phyloP scores from a whole-genome alignment of 768 basidiomycete genomes.

The Hydnomerulius pinastri region DNA sequence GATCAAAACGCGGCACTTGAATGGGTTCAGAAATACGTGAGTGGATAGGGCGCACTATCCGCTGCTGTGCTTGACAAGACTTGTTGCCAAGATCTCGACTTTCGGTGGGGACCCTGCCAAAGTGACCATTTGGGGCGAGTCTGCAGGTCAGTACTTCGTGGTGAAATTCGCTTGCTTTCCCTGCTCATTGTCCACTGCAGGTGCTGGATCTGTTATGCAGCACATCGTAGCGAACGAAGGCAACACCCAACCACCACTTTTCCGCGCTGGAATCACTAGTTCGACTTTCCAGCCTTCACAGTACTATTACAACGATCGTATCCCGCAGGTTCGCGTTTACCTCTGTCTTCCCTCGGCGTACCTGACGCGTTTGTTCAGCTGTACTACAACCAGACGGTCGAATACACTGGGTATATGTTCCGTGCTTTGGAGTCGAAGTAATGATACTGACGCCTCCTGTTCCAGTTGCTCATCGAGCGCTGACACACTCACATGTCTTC shows the following conservation, averaged over 20 bases:
- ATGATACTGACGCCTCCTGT: no score
- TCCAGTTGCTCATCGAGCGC: slow-evolving; percentile 38
- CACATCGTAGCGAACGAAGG: slow-evolving; percentile 36
- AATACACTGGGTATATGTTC: slow-evolving; percentile 8
- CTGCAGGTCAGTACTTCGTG: slow-evolving; percentile 21
- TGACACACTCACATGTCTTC: slow-evolving; percentile 44
- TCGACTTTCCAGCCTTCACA: slow-evolving; percentile 34
- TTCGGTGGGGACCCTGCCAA: slow-evolving; percentile 35
- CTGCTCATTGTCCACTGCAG: slow-evolving; percentile 18
- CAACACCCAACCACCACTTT: slow-evolving; percentile 34
- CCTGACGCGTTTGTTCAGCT: slow-evolving; percentile 7
- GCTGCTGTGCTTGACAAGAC: no score
- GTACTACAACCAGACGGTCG: slow-evolving; percentile 14
- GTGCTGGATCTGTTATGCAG: slow-evolving; percentile 37
- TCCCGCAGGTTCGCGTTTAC: slow-evolving; percentile 29
- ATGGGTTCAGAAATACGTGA: no score
- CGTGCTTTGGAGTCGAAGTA: slow-evolving; percentile 15
- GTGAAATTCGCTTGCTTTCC: neutral
- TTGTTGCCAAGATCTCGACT: slow-evolving; percentile 35
- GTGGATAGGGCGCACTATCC: no score
- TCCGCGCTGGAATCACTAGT: slow-evolving; percentile 34
- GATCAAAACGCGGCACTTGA: slow-evolving; percentile 36
- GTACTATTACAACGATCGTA: slow-evolving; percentile 32
- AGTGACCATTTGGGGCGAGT: slow-evolving; percentile 41
- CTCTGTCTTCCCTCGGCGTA: neutral